Percentiles rank a stretch among this genome's conserved stretches.
These are phyloP conservation scores for Begonia loranthoides DNA, from an alignment of 306 rosid genomes.

Conservation along the genomic window DNA sequence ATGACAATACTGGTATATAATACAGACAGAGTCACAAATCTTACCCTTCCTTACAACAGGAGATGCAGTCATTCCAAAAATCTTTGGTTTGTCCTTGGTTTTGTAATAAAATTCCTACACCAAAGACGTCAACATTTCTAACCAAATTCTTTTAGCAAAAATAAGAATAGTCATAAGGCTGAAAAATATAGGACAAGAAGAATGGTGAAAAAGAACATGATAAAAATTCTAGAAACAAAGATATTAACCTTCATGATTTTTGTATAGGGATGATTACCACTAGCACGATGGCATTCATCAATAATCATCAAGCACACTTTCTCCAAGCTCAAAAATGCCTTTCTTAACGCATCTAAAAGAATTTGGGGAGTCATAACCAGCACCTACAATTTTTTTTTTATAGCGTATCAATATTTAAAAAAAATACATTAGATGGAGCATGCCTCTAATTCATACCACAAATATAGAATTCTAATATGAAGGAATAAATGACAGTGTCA, in stretches of 20 bases:
- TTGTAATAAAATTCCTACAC: constrained; percentile 82
- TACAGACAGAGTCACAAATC: no score
- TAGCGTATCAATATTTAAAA: neutral
- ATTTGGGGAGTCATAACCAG: constrained; percentile 92
- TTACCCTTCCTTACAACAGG: constrained; percentile 78
- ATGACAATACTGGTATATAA: no score
- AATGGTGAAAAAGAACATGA: constrained; percentile 7
- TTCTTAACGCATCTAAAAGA: constrained; percentile 73
- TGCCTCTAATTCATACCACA: constrained; percentile 4
- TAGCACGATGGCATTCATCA: constrained; percentile 82
- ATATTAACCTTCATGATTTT: constrained; percentile 72
- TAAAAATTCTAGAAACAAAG: constrained; percentile 4
- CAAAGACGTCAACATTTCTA: constrained; percentile 13
- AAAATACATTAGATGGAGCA: constrained; percentile 3
- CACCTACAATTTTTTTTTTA: constrained; percentile 24
- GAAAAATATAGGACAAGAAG: constrained; percentile 9
- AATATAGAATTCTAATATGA: no score
- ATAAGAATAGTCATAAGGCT: neutral
- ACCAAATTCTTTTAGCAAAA: constrained; percentile 1
- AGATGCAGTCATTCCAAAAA: constrained; percentile 88
- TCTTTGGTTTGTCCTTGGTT: constrained; percentile 61
- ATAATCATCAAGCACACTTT: constrained; percentile 50
- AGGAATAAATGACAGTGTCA: no score
- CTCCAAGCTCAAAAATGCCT: constrained; percentile 60
- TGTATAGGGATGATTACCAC: constrained; percentile 77